Conservation (phyloP, 2,329 filamentous ascomycete genomes). For the Penicillium decumbens region DNA sequence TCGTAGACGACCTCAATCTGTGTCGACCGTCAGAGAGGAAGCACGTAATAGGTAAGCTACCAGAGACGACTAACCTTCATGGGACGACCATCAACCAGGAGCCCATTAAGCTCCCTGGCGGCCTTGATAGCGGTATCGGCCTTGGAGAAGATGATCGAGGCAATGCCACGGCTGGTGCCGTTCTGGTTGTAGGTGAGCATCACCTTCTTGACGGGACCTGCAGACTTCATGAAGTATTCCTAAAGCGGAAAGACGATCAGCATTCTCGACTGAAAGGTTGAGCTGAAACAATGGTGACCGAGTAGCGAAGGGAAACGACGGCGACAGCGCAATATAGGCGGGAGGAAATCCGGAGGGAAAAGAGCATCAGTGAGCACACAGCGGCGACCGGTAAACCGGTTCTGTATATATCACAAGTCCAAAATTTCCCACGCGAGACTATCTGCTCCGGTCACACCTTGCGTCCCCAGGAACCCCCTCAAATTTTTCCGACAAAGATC, state of each 20-base stretch:
- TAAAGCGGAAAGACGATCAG: constrained; percentile 55
- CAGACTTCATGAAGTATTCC: constrained; percentile 90
- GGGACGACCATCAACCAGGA: constrained; percentile 81
- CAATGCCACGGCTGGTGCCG: constrained; percentile 85
- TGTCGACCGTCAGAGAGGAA: constrained; percentile 2
- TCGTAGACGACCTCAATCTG: constrained; percentile 89
- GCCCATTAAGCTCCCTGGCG: constrained; percentile 75
- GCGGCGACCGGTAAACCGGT: constrained; percentile 37
- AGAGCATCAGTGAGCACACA: constrained; percentile 59
- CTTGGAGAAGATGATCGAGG: constrained; percentile 80
- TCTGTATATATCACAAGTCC: background rate
- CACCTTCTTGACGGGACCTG: constrained; percentile 86
- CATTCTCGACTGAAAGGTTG: constrained; percentile 33
- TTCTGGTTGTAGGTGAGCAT: constrained; percentile 89
- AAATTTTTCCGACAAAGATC: background rate
- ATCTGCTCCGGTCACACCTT: background rate
- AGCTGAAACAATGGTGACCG: constrained; percentile 21
- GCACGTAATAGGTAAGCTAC: background rate
- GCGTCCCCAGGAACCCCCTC: background rate
- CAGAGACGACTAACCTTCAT: constrained; percentile 67
- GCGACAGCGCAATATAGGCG: constrained; percentile 25
- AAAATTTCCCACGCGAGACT: background rate
- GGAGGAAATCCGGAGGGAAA: constrained; percentile 24
- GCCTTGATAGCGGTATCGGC: constrained; percentile 79
- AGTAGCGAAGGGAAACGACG: constrained; percentile 23